phyloP scores from a whole-genome alignment of 331 rosid species.

The Malus hybrid region DNA sequence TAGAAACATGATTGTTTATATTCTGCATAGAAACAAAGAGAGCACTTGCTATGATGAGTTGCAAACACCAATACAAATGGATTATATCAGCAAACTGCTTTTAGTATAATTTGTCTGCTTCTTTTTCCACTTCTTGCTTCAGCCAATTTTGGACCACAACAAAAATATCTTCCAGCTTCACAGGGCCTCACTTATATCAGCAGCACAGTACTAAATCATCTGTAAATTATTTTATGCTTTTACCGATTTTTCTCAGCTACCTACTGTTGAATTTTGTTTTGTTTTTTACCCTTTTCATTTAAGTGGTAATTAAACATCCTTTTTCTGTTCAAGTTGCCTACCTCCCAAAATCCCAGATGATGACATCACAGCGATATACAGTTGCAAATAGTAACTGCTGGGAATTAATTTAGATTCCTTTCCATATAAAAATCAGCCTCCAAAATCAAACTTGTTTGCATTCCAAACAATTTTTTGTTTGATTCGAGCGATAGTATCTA shows the following conservation, averaged over 20 bases:
- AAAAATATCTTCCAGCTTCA: slow-evolving; percentile 25
- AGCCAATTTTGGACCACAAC: slow-evolving; percentile 54
- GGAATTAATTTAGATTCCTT: not conserved
- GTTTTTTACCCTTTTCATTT: not conserved
- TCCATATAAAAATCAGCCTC: not conserved
- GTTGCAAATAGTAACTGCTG: not conserved
- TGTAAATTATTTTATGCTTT: not conserved
- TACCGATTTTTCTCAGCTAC: slow-evolving; percentile 7
- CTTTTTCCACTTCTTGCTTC: slow-evolving; percentile 17
- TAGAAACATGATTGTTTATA: not conserved
- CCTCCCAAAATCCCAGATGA: not conserved
- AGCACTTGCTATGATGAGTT: not conserved
- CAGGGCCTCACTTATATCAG: not conserved
- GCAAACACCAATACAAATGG: not conserved
- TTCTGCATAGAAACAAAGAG: not conserved
- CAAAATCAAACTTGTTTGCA: not conserved
- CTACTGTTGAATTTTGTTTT: not conserved
- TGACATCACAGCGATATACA: not conserved
- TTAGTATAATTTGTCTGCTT: slow-evolving; percentile 44
- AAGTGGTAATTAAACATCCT: not conserved
- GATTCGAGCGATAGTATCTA: not conserved
- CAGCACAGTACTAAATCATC: slow-evolving; percentile 16
- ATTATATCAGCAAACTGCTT: slow-evolving; percentile 33
- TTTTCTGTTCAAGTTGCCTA: not conserved
- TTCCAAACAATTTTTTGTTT: not conserved